Conservation (phyloP, 495 filamentous ascomycete genomes). For the Xylaria palmicola region DNA sequence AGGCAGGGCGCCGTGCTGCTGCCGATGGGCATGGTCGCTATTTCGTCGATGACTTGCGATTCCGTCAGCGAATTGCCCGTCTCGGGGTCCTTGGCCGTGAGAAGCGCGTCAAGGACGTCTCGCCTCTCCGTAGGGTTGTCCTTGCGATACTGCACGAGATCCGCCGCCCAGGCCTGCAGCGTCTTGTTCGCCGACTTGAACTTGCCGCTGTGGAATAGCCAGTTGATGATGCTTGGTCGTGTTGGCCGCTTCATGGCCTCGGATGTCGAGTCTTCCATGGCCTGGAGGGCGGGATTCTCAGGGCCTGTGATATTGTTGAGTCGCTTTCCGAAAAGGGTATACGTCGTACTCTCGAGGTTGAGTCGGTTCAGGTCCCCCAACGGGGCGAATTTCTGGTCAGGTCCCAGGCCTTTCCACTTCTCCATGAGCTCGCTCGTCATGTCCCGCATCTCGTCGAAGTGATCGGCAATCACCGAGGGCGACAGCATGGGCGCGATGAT, state of each 20-base stretch:
- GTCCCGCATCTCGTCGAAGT: constrained; percentile 67
- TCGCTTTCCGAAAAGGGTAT: constrained; percentile 62
- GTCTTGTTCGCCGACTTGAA: constrained; percentile 53
- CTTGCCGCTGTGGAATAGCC: constrained; percentile 53
- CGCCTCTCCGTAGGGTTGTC: constrained; percentile 59
- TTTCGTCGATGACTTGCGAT: constrained; percentile 64
- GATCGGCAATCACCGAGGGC: constrained; percentile 55
- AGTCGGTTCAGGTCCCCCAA: constrained; percentile 69
- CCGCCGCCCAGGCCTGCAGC: constrained; percentile 52
- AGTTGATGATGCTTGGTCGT: constrained; percentile 56
- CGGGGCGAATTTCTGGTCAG: constrained; percentile 50
- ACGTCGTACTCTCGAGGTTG: constrained; percentile 65
- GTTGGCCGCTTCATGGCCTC: constrained; percentile 56
- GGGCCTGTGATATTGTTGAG: constrained; percentile 65
- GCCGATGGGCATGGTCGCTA: constrained; percentile 58
- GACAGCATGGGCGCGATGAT: constrained; percentile 67
- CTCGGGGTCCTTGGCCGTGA: constrained; percentile 63
- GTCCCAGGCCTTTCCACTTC: constrained; percentile 64
- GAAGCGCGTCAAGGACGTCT: constrained; percentile 67
- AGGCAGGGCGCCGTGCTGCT: constrained; percentile 48
- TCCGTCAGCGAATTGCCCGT: constrained; percentile 60
- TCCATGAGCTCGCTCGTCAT: constrained; percentile 63
- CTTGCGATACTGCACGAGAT: constrained; percentile 58
- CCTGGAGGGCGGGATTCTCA: constrained; percentile 61
- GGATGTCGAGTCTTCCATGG: constrained; percentile 62